These are phyloP conservation scores for Trichoderma sp. DNA, from an alignment of 2,329 filamentous ascomycete genomes.

Conservation along the genomic window DNA sequence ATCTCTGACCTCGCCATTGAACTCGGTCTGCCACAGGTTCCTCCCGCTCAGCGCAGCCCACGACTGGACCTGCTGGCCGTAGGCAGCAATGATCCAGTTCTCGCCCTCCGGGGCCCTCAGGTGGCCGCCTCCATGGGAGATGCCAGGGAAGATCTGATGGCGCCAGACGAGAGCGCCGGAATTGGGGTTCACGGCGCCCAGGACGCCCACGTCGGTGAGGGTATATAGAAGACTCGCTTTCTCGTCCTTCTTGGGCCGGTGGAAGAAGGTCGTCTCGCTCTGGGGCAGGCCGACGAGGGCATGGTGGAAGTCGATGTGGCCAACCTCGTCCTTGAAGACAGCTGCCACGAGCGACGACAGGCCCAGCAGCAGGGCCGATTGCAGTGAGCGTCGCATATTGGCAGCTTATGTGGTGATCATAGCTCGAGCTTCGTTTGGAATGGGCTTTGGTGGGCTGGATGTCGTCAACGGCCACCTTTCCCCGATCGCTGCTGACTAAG, in stretches of 20 bases:
- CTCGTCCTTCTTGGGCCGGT: constrained; percentile 75
- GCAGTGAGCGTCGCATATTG: constrained; percentile 37
- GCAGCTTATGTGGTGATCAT: constrained; percentile 14
- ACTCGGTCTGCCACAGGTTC: constrained; percentile 67
- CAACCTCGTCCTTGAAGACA: constrained; percentile 87
- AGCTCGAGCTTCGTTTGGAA: constrained; percentile 6
- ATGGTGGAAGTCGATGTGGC: constrained; percentile 88
- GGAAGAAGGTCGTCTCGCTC: constrained; percentile 87
- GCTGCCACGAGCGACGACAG: constrained; percentile 50
- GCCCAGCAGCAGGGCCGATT: constrained; percentile 38
- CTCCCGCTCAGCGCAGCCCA: constrained; percentile 84
- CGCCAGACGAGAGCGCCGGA: constrained; percentile 85
- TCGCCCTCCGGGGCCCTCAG: constrained; percentile 76
- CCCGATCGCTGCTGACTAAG: constrained; percentile 11
- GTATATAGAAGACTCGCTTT: constrained; percentile 90
- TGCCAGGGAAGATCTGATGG: constrained; percentile 61
- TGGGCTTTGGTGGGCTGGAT: constrained; percentile 15
- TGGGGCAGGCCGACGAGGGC: constrained; percentile 81
- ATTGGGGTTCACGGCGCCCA: constrained; percentile 86
- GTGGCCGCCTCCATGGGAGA: constrained; percentile 46
- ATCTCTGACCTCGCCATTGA: constrained; percentile 59
- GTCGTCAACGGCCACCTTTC: constrained; percentile 18
- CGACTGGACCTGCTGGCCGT: constrained; percentile 66
- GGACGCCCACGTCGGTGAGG: constrained; percentile 74
- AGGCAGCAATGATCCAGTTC: constrained; percentile 70